Conservation (phyloP, 768 basidiomycete genomes). For the Neoboletus brunneissimus region DNA sequence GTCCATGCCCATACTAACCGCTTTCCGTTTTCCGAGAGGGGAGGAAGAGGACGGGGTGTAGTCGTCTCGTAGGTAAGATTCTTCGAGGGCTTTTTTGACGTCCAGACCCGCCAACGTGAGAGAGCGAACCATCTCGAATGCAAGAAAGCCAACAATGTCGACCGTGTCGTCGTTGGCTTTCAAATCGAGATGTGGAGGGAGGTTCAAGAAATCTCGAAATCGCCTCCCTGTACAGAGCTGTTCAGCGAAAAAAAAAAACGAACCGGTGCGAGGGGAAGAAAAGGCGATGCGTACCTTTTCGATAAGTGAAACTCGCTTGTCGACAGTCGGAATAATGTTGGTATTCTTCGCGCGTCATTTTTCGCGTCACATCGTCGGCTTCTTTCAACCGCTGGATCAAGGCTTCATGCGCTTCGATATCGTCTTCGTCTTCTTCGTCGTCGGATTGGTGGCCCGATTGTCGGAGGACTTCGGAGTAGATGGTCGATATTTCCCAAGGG, state of each 20-base stretch:
- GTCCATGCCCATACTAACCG: constrained; percentile 43
- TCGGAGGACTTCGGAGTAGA: constrained; percentile 83
- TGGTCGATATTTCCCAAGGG: constrained; percentile 92
- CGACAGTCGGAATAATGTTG: constrained; percentile 96
- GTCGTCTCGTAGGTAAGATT: constrained; percentile 64
- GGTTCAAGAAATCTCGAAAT: constrained; percentile 91
- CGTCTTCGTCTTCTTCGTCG: constrained; percentile 94
- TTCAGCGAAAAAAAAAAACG: neutral
- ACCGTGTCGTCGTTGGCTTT: constrained; percentile 92
- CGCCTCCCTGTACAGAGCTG: constrained; percentile 66
- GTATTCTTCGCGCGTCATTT: constrained; percentile 97
- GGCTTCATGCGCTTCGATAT: constrained; percentile 92
- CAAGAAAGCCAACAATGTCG: constrained; percentile 95
- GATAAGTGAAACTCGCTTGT: constrained; percentile 94
- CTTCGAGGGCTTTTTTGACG: constrained; percentile 77
- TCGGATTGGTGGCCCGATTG: constrained; percentile 81
- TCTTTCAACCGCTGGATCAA: constrained; percentile 91
- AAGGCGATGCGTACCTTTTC: constrained; percentile 66
- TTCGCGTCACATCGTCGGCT: constrained; percentile 90
- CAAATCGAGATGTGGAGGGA: constrained; percentile 81
- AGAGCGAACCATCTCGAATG: constrained; percentile 95
- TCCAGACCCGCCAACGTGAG: constrained; percentile 85
- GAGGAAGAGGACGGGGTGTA: constrained; percentile 46
- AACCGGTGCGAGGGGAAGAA: neutral
- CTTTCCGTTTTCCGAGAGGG: constrained; percentile 71